Percentiles rank a stretch among this genome's conserved stretches.
Evolutionary conservation across 495 filamentous ascomycete genomes (phyloP).

Genomic region (Penicillium mononematosum): DNA sequence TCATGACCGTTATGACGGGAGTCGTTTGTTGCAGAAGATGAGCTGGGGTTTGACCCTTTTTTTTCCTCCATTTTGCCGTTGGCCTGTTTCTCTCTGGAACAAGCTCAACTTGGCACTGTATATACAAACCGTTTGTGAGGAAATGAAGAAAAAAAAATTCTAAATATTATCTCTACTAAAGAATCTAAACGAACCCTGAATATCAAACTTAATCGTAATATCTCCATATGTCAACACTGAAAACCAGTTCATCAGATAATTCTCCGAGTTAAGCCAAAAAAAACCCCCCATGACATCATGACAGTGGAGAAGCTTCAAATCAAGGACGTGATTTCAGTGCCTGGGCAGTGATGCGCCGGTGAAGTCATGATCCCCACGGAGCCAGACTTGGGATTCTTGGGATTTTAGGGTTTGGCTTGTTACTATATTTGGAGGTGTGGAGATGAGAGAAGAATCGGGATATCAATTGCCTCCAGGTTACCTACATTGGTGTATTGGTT

Average conservation of each 20-base stretch:
- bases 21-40: slow-evolving; percentile 16
- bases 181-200: not conserved
- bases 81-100: not conserved
- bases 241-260: not conserved
- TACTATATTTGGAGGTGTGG: not conserved
- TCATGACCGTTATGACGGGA: slow-evolving; percentile 32
- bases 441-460: not conserved
- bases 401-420: not conserved
- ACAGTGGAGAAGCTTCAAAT: not conserved
- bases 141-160: slow-evolving; percentile 21
- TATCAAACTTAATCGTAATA: not conserved
- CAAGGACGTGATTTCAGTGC: not conserved
- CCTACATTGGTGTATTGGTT: not conserved
- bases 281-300: slow-evolving; percentile 9
- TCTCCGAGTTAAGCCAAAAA: not conserved
- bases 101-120: slow-evolving; percentile 11
- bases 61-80: slow-evolving; percentile 11
- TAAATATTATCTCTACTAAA: slow-evolving; percentile 5
- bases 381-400: not conserved
- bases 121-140: slow-evolving; percentile 16
- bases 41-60: slow-evolving; percentile 15
- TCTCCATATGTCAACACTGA: not conserved
- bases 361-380: not conserved
- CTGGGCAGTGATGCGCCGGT: not conserved
- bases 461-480: not conserved